Base-by-base conservation (phyloP, 495 filamentous ascomycete species). In the Penicillium robsamsonii region DNA sequence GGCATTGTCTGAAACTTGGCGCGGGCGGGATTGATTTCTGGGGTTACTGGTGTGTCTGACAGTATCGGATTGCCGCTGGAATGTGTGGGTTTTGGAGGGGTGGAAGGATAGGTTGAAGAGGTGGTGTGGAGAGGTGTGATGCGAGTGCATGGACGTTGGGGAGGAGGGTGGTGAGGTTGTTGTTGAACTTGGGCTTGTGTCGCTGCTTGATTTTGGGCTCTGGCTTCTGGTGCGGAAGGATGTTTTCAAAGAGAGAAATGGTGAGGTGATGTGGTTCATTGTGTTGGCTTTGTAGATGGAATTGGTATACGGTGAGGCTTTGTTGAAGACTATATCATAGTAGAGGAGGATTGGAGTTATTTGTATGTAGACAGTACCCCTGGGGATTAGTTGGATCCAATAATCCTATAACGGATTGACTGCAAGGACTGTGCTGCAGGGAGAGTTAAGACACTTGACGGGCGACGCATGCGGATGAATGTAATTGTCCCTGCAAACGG, bases 71-170 rank as follows among this genome's bases (percentile, higher is more conserved):
- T 59, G 42, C 45, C 46, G 51, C 30, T 57, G 33, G 50, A 20
- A 46, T 50, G 24, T 58, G 58, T 33, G 60, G 59, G 50, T 24
- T 46, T 46, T 46, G 42, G 24, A 41, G n/a, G 62, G 64, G 49
- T 65, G 64, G 62, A 69, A 69, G 43, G 63, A 58, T 29, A 66
- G 65, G 24, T 68, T 66, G 55, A 71, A 69, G 35, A 72, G 64
- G 53, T 63, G 54, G 37, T 64, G 61, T 17, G 62, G 62, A 2
- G 61, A 60, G 30, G 55, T 13, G 25, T 65, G 60, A 30, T 58
- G 51, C 37, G 45, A 38, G 17, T 38, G 49, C 13, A 15, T 38
- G 27, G 58, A 52, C n/a, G 62, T 61, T 50, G 65, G 65, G 2
- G 62, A 65, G 4, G 57, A 44, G 5, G 65, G 62, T 38, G 65